These are phyloP conservation scores for Scorias spongiosa DNA, from an alignment of 2,329 filamentous ascomycete genomes.

Conservation along the genomic window DNA sequence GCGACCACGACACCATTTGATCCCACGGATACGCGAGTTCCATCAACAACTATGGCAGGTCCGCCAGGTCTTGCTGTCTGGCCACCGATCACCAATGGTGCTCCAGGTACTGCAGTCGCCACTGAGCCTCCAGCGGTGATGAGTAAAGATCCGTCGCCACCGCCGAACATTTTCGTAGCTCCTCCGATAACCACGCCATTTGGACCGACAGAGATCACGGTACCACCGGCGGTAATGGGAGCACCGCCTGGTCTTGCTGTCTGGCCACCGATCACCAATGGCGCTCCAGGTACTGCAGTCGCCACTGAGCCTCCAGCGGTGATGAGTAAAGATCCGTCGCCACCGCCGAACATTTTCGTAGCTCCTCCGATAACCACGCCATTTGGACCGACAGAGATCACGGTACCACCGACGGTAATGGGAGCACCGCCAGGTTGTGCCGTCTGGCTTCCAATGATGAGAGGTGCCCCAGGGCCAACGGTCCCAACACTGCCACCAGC, in stretches of 20 bases:
- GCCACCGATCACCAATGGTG: slow-evolving; percentile 14
- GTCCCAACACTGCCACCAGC: slow-evolving; percentile 5
- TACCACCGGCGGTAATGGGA: slow-evolving; percentile 10
- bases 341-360: slow-evolving; percentile 1
- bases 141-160: not conserved
- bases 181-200: slow-evolving; percentile 10
- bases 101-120: slow-evolving; percentile 8
- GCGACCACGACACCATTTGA: slow-evolving; percentile 9
- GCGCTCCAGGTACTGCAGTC: slow-evolving; percentile 9
- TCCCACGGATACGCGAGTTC: slow-evolving; percentile 6
- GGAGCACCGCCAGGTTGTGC: slow-evolving; percentile 13
- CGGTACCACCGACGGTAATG: slow-evolving; percentile 10
- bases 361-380: slow-evolving; percentile 10
- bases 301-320: slow-evolving; percentile 3
- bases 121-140: slow-evolving; percentile 4
- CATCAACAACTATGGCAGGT: slow-evolving; percentile 10
- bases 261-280: slow-evolving; percentile 15
- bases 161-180: slow-evolving; percentile 2
- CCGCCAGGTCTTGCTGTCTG: slow-evolving; percentile 15
- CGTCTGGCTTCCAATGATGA: slow-evolving; percentile 15
- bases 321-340: slow-evolving; percentile 1
- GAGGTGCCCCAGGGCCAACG: slow-evolving; percentile 8
- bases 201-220: slow-evolving; percentile 6
- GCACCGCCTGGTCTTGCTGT: slow-evolving; percentile 14
- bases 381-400: slow-evolving; percentile 6